phyloP scores from a whole-genome alignment of 305 asterid species.

The Coffea humblotiana region DNA sequence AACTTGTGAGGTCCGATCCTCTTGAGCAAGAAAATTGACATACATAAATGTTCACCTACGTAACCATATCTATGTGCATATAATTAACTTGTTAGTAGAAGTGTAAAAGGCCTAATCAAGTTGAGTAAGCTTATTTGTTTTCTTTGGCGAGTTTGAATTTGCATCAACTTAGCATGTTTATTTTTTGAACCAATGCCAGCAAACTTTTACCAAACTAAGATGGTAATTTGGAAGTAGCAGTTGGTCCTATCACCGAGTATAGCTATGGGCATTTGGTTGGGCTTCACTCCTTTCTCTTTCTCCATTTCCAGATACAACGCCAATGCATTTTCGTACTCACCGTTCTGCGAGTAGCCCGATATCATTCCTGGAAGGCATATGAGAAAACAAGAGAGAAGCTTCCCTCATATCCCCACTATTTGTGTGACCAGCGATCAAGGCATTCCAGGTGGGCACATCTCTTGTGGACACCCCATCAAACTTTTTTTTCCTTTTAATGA shows the following conservation, averaged over 20 bases:
- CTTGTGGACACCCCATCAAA: conserved; percentile 55
- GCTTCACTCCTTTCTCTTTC: conserved; percentile 47
- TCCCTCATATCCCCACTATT: conserved; percentile 58
- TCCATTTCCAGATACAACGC: conserved; percentile 67
- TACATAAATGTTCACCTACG: too few relatives aligned
- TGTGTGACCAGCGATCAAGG: conserved; percentile 69
- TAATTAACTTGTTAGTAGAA: too few relatives aligned
- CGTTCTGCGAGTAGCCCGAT: conserved; percentile 76
- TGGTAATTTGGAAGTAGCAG: background rate
- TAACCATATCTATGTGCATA: too few relatives aligned
- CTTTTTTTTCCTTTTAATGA: too few relatives aligned
- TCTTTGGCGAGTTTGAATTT: too few relatives aligned
- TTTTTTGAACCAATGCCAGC: too few relatives aligned
- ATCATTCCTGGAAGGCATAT: conserved; percentile 67
- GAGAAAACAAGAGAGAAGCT: conserved; percentile 53
- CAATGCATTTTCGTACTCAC: conserved; percentile 62
- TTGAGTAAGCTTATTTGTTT: too few relatives aligned
- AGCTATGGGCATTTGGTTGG: conserved; percentile 81
- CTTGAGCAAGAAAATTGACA: too few relatives aligned
- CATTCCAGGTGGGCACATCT: conserved; percentile 74
- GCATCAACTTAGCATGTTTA: too few relatives aligned
- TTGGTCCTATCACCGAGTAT: background rate
- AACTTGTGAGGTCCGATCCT: too few relatives aligned
- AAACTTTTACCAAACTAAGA: too few relatives aligned
- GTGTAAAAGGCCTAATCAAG: too few relatives aligned